phyloP scores from a whole-genome alignment of 805 yeast species.

The Yamadazyma sp. region DNA sequence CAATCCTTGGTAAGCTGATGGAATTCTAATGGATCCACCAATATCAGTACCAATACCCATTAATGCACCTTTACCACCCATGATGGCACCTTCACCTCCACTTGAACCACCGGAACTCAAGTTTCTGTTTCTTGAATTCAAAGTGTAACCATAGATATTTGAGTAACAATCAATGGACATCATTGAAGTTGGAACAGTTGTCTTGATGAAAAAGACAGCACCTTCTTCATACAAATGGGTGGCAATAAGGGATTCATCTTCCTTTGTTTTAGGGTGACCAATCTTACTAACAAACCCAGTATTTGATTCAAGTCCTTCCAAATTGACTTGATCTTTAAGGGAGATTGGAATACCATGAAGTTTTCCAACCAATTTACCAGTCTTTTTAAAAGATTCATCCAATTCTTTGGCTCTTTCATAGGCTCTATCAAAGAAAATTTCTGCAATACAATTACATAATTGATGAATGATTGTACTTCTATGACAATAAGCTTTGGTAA shows the following conservation, averaged over 20 bases:
- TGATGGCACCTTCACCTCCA: conserved; percentile 25
- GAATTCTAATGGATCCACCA: conserved; percentile 23
- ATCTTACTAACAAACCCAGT: conserved; percentile 17
- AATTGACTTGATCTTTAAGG: conserved; percentile 21
- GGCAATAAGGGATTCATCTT: conserved; percentile 8
- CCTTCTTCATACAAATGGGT: conserved; percentile 13
- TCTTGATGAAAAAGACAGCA: conserved; percentile 19
- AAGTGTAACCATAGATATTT: conserved; percentile 18
- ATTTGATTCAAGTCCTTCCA: conserved; percentile 16
- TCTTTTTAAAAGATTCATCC: conserved; percentile 13
- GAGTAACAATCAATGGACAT: conserved; percentile 22
- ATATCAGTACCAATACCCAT: conserved; percentile 25
- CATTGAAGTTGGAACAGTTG: conserved; percentile 21
- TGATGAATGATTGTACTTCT: conserved; percentile 60
- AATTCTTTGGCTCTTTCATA: conserved; percentile 15
- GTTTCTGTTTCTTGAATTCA: conserved; percentile 16
- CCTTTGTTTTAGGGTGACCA: conserved; percentile 2
- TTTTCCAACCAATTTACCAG: conserved; percentile 10
- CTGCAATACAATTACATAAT: conserved; percentile 39
- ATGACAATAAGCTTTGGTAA: conserved; percentile 54
- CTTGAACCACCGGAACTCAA: conserved; percentile 22
- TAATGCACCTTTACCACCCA: conserved; percentile 18
- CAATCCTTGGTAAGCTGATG: conserved; percentile 22
- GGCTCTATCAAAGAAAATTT: conserved; percentile 29
- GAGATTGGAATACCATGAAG: conserved; percentile 23